Percentiles rank a stretch among this genome's conserved stretches.
Conservation (phyloP, 2,329 filamentous ascomycete species). For the Aspergillus sojae region DNA sequence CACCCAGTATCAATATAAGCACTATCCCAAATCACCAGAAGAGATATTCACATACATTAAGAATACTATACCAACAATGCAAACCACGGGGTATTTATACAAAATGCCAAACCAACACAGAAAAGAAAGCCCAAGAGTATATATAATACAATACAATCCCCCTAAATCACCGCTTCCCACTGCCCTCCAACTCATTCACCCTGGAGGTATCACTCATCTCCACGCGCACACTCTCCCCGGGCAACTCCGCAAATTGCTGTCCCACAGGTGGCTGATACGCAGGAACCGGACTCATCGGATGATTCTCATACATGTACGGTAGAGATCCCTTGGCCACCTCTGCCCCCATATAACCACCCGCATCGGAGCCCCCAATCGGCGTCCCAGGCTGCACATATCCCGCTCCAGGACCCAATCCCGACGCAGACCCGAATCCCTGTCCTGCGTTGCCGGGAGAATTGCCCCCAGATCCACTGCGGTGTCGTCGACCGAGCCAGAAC, state of each 20-base stretch:
- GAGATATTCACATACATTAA: neutral
- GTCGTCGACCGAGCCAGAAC: constrained; percentile 15
- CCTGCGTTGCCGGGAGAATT: neutral
- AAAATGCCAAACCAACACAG: neutral
- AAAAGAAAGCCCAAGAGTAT: neutral
- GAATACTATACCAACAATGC: neutral
- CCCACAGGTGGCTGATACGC: neutral
- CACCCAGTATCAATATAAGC: no score
- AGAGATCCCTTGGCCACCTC: neutral
- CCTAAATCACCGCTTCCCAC: constrained; percentile 2
- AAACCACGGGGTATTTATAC: neutral
- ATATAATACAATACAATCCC: no score
- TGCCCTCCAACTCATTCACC: constrained; percentile 16
- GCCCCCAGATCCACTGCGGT: neutral
- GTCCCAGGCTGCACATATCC: constrained; percentile 1
- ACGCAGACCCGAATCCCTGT: neutral
- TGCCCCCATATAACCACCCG: neutral
- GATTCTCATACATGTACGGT: neutral
- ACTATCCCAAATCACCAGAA: neutral
- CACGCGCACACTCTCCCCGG: constrained; percentile 6
- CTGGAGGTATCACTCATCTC: constrained; percentile 18
- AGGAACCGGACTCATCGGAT: neutral
- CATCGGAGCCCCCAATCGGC: neutral
- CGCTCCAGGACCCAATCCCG: neutral
- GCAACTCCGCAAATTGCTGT: constrained; percentile 10